Percentiles rank a stretch among this genome's conserved stretches.
Evolutionary conservation across 2,329 filamentous ascomycete species (phyloP).

Genomic region (Paracorniculantispora psalliotae): DNA sequence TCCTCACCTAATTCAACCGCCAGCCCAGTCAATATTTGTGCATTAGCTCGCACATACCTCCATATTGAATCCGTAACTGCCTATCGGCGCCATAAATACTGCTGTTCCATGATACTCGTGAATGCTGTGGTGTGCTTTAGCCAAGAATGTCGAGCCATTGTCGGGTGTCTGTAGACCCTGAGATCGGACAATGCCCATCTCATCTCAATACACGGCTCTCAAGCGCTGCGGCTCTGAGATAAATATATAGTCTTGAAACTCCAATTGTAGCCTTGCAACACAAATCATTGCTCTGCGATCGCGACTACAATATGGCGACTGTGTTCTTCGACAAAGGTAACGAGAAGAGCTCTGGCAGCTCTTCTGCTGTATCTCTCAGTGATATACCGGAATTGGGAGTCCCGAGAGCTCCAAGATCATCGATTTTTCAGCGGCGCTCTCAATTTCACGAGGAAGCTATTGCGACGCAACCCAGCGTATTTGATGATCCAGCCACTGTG

Average conservation of each 20-base stretch:
- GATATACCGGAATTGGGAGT: conserved; percentile 26
- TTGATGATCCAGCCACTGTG: conserved; percentile 32
- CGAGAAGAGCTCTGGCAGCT: conserved; percentile 11
- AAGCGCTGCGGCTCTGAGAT: too few relatives aligned
- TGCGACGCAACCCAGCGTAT: conserved; percentile 35
- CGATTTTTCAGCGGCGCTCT: conserved; percentile 28
- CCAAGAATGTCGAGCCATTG: conserved; percentile 3
- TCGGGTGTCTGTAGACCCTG: background rate
- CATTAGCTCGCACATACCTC: background rate
- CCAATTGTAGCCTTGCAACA: too few relatives aligned
- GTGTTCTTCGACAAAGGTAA: conserved; percentile 6
- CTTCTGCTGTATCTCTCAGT: conserved; percentile 12
- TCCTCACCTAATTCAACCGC: background rate
- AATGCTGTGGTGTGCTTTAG: conserved; percentile 4
- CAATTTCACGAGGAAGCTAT: conserved; percentile 28
- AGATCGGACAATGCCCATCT: background rate
- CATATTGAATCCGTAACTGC: too few relatives aligned
- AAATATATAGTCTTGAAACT: too few relatives aligned
- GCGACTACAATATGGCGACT: conserved; percentile 14
- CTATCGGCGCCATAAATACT: background rate
- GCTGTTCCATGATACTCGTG: background rate
- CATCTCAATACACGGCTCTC: background rate
- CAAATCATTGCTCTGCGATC: background rate
- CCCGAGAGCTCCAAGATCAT: conserved; percentile 24
- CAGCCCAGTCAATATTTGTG: background rate